A percentile compares a stretch with the other conserved stretches of the same genome.
Conservation (phyloP, 164 flowering plant species). For the Piper longum region DNA sequence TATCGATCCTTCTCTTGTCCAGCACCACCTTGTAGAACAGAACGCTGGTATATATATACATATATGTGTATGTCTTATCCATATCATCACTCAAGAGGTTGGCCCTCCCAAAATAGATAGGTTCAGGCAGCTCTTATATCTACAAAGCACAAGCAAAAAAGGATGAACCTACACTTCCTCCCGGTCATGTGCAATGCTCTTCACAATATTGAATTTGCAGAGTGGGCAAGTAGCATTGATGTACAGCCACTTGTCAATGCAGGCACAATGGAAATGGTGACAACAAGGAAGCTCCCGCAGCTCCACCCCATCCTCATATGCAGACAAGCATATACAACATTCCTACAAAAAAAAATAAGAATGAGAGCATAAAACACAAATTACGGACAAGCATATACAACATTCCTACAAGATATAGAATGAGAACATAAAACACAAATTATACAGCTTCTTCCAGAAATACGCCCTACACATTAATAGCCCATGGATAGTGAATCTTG, state of each 20-base stretch:
- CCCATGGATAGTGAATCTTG: no score
- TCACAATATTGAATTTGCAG: conserved; percentile 46
- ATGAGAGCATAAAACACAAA: no score
- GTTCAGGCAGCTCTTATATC: no score
- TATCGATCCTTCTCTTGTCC: no score
- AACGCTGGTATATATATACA: no score
- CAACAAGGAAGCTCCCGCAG: conserved; percentile 63
- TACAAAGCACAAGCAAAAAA: no score
- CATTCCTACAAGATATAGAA: conserved; percentile 40
- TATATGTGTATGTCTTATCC: no score
- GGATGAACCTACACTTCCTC: conserved; percentile 1
- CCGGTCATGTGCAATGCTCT: conserved; percentile 14
- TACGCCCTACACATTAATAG: not conserved
- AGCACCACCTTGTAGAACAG: no score
- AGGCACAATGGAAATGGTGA: conserved; percentile 66
- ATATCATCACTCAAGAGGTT: no score
- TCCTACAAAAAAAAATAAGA: conserved; percentile 28
- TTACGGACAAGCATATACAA: no score
- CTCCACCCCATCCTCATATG: conserved; percentile 63
- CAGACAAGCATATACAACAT: conserved; percentile 70
- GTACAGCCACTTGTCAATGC: conserved; percentile 72
- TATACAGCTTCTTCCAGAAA: not conserved
- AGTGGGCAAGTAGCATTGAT: conserved; percentile 79
- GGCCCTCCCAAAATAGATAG: no score
- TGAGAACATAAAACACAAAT: not conserved